Conservation (phyloP, 148 eudicot genomes). For the Vaccinium vitisidaea region DNA sequence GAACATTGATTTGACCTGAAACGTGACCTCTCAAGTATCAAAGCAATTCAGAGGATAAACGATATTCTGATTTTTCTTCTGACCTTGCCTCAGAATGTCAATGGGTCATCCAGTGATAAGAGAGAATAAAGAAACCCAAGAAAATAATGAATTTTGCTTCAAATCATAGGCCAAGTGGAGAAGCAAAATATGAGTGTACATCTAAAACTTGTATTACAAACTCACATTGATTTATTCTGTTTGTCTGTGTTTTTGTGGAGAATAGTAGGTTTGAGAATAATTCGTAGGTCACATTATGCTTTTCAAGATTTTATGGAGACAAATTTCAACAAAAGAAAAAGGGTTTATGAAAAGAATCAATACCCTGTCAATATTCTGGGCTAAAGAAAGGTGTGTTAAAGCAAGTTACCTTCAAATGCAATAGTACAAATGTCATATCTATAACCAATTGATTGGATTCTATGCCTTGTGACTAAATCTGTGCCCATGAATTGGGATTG, state of each 20-base stretch:
- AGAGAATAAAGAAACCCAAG: not conserved
- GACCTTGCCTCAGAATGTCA: not conserved
- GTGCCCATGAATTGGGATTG: not conserved
- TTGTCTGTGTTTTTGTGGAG: not conserved
- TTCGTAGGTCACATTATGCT: slow-evolving; percentile 5
- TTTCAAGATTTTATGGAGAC: not conserved
- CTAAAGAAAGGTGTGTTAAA: not conserved
- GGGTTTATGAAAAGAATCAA: no score
- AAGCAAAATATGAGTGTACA: not conserved
- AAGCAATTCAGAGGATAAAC: not conserved
- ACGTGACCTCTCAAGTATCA: not conserved
- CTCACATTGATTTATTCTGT: not conserved
- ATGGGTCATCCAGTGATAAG: not conserved
- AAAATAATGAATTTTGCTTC: not conserved
- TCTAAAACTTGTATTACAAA: not conserved
- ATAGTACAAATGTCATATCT: not conserved
- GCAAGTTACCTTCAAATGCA: not conserved
- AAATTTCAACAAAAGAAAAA: not conserved
- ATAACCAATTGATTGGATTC: not conserved
- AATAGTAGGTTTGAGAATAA: not conserved
- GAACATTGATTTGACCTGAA: no score
- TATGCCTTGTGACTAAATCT: not conserved
- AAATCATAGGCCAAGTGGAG: not conserved
- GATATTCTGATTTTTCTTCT: not conserved
- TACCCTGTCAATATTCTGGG: not conserved